Evolutionary conservation across 1,139 yeast species (phyloP), one percentile per base, ranked within the genome.

Genomic region (Hyphopichia khmerensis): DNA sequence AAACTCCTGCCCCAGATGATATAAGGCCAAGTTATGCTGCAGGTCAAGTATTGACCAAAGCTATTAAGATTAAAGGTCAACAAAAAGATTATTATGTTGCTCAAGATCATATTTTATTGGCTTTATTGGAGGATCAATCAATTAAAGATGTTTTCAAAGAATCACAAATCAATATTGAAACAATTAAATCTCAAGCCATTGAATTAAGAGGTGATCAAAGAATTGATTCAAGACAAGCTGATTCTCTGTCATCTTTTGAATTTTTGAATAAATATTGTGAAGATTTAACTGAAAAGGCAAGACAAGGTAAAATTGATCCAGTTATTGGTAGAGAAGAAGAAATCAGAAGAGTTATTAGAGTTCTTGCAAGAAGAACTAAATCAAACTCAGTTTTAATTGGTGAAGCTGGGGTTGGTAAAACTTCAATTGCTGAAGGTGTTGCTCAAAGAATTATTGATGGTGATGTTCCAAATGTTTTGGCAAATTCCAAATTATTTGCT

Each of bases 351-450:
- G 90, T 96, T 35, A 91, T 93, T 48, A 79, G 98, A 48, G 96
- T 95, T 4, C 75, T 93, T 48, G 93, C 99, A 15, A 84, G 99
- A 71, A 82, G 99, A 69, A 87, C 96, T 29, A 93, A 93, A 68
- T 90, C 97, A 3, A 95, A 95, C 60, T 96, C 99, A 13, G 93
- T 96, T 52, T 72, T 93, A 51, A 89, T 93, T 57, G 99, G 99
- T 75, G 98, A 93, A 59, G 96, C 99, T 29, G 99, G 99, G 80
- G 97, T 93, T 41, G 99, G 99, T 75, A 93, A 93, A 69, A 95
- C 99, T 32, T 87, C 96, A 17, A 91, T 93, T 56, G 96, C 91
- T 40, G 99, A 93, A 72, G 99, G 99, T 53, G 97, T 93, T 45
- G 98, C 99, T 14, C 98, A 93, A 68, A 80, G 99, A 69, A 90